Percentiles rank a stretch among this genome's conserved stretches.
phyloP scores from a whole-genome alignment of 116 monocot species.

The Zostera marina region DNA sequence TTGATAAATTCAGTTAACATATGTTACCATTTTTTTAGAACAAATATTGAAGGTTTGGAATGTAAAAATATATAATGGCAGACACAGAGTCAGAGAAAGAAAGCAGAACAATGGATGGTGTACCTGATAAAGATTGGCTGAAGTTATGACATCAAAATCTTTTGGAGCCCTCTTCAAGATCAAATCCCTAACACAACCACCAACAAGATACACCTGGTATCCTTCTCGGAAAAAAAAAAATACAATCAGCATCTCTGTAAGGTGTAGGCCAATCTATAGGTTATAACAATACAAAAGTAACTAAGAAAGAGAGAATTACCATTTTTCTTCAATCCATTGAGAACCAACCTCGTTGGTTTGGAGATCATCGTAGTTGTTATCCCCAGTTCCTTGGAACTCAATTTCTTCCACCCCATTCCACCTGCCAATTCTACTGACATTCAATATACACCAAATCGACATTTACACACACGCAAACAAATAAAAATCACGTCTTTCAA shows the following conservation, averaged over 20 bases:
- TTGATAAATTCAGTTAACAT: no score
- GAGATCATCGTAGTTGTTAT: constrained; percentile 62
- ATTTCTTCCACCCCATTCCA: constrained; percentile 46
- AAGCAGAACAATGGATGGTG: neutral
- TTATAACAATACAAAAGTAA: neutral
- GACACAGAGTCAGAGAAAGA: neutral
- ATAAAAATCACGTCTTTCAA: no score
- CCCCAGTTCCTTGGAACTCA: constrained; percentile 66
- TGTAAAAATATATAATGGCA: neutral
- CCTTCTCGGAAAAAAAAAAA: constrained; percentile 27
- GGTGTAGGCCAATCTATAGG: neutral
- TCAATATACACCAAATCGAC: constrained; percentile 1
- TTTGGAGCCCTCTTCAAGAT: constrained; percentile 78
- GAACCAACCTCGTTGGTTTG: constrained; percentile 41
- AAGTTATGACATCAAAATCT: constrained; percentile 92
- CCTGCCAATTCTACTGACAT: constrained; percentile 6
- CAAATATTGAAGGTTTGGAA: no score
- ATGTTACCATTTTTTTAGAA: no score
- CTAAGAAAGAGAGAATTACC: constrained; percentile 19
- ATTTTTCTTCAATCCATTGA: constrained; percentile 57
- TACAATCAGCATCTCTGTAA: neutral
- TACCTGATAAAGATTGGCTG: constrained; percentile 82
- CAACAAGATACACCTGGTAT: constrained; percentile 77
- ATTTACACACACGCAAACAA: no score
- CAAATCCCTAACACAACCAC: constrained; percentile 93